phyloP scores from a whole-genome alignment of 352 stramenopile genomes.

The Pythium phragmitis region DNA sequence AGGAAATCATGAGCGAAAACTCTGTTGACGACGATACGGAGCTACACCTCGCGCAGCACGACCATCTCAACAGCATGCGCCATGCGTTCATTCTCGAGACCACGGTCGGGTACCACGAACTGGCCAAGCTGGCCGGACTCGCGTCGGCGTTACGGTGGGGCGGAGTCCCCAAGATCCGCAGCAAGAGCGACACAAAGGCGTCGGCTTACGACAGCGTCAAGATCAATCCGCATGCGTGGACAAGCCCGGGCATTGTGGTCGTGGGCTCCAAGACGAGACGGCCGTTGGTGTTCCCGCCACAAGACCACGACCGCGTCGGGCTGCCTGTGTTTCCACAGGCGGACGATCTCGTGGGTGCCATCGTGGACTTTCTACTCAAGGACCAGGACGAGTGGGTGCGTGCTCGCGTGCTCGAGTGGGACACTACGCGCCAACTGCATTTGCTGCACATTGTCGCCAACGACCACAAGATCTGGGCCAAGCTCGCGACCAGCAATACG shows the following conservation, averaged over 20 bases:
- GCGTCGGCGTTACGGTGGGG: conserved; percentile 40
- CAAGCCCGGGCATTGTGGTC: conserved; percentile 40
- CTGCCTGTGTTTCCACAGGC: conserved; percentile 56
- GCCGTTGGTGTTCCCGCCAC: conserved; percentile 49
- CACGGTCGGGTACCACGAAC: conserved; percentile 55
- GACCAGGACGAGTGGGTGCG: conserved; percentile 69
- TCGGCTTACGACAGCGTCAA: conserved; percentile 30
- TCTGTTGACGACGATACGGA: conserved; percentile 42
- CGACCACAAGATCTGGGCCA: conserved; percentile 57
- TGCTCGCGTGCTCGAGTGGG: conserved; percentile 68
- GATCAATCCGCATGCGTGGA: conserved; percentile 41
- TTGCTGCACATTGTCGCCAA: conserved; percentile 62
- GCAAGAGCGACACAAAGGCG: conserved; percentile 31
- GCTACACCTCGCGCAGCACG: conserved; percentile 6
- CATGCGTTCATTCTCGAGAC: conserved; percentile 80
- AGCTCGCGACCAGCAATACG: conserved; percentile 56
- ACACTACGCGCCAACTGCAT: conserved; percentile 61
- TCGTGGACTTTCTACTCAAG: conserved; percentile 76
- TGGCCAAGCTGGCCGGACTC: conserved; percentile 44
- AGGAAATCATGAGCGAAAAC: conserved; percentile 84
- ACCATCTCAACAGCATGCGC: conserved; percentile 41
- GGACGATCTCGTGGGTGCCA: conserved; percentile 50
- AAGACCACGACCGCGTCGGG: conserved; percentile 35
- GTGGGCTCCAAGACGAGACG: conserved; percentile 43
- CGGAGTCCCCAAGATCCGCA: conserved; percentile 7